A percentile compares a stretch with the other conserved stretches of the same genome.
Evolutionary conservation across 805 yeast genomes (phyloP).

Genomic region (Zygosaccharomyces gambellarensis): DNA sequence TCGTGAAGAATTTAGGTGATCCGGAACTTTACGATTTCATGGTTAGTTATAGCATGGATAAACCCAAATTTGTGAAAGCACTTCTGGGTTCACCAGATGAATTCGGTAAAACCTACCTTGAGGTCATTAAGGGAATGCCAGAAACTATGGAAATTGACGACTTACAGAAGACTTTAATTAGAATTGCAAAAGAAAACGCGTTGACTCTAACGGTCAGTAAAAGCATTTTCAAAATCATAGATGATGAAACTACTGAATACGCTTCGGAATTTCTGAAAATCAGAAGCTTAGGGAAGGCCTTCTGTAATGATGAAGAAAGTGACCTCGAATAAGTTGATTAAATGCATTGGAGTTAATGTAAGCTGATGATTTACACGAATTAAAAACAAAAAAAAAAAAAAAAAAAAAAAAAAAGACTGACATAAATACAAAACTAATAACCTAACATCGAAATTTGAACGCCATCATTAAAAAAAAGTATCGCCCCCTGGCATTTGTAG

Average conservation of each 20-base stretch:
- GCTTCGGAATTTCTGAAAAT: slow-evolving; percentile 32
- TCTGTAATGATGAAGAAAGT: slow-evolving; percentile 8
- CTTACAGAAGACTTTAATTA: slow-evolving; percentile 53
- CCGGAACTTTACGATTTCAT: slow-evolving; percentile 76
- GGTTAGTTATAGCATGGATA: slow-evolving; percentile 61
- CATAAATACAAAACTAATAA: background rate
- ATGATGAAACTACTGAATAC: slow-evolving; percentile 44
- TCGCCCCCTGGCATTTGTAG: slow-evolving; percentile 11
- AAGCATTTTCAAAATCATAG: slow-evolving; percentile 51
- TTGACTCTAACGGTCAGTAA: slow-evolving; percentile 49
- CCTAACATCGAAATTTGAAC: background rate
- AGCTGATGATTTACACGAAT: no score
- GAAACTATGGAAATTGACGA: slow-evolving; percentile 58
- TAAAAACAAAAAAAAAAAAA: no score
- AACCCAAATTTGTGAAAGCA: slow-evolving; percentile 72
- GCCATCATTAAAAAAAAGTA: slow-evolving; percentile 9
- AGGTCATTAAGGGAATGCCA: slow-evolving; percentile 63
- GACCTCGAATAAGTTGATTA: background rate
- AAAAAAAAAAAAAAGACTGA: background rate
- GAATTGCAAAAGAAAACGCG: slow-evolving; percentile 61
- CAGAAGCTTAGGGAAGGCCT: slow-evolving; percentile 32
- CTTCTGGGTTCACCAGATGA: slow-evolving; percentile 66
- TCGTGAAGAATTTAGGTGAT: slow-evolving; percentile 66
- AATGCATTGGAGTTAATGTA: background rate
- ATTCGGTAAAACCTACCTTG: slow-evolving; percentile 56